Base-by-base conservation (phyloP, 495 filamentous ascomycete species). In the Aspergillus heteromorphus region DNA sequence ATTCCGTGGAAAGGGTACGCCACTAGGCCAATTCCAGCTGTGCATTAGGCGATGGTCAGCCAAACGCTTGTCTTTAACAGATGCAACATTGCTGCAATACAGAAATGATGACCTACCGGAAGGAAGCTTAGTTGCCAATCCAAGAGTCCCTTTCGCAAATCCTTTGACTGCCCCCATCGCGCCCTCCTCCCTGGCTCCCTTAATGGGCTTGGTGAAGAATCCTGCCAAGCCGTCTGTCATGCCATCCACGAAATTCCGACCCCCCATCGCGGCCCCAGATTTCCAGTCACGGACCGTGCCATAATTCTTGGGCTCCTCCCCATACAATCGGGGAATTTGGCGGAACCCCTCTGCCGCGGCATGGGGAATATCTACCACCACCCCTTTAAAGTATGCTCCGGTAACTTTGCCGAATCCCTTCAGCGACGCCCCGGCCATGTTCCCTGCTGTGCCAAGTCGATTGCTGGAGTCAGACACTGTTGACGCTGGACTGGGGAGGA, bases 301-400 rank as follows among this genome's bases (percentile, higher is more conserved):
- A 19, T 72, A 61, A 21, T 69, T 60, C 20, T 59, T 61, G 21
- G 76, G 79, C 49, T 74, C 72, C 55, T 83, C 85, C 5, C 88
- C 87, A 59, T 90, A 89, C 1, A 95, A 73, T 0, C 87, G 80
- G 0, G 91, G 91, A 0, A 89, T 87, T 57, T 91, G 91, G 64
- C 92, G 88, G 54, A 92, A 87, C 1, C 90, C 90, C 61, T 92
- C 88, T 2, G 87, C 82, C 2, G 92, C 64, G 0, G 89, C 87
- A 1, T 91, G 70, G 4, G 81, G 78, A 18, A 93, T 74, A 59
- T 91, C 86, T 55, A 92, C 84, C 14, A 71, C 27, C 8, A 68
- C 49, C 1, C 70, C 73, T 53, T 71, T 75, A 52, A 64, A 69
- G 45, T 64, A 63, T 23, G 59, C 53, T 3, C 64, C 61, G 11